A percentile compares a stretch with the other conserved stretches of the same genome.
These are phyloP conservation scores for Ophiostoma pallidulum DNA, from an alignment of 2,329 filamentous ascomycete species.

Conservation along the genomic window DNA sequence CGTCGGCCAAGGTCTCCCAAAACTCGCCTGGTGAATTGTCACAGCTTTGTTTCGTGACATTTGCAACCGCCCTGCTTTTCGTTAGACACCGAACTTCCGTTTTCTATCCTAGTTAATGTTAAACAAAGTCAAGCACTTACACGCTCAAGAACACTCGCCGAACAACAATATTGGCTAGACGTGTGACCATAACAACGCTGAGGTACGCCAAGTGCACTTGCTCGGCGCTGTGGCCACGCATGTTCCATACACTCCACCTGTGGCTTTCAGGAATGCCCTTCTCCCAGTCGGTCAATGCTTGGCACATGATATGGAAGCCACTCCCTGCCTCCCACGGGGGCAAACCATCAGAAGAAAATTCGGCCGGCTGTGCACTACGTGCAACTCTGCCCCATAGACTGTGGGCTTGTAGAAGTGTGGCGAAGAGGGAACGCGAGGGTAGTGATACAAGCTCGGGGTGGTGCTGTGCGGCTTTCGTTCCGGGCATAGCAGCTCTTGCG, in stretches of 20 bases:
- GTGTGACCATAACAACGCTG: conserved; percentile 23
- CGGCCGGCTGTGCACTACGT: conserved; percentile 18
- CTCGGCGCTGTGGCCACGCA: conserved; percentile 26
- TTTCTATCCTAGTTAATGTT: background rate
- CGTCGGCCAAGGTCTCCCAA: background rate
- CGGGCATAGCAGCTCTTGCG: conserved; percentile 24
- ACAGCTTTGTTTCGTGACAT: background rate
- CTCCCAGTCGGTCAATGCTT: conserved; percentile 20
- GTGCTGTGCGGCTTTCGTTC: conserved; percentile 22
- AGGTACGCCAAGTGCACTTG: conserved; percentile 26
- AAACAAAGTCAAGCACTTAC: background rate
- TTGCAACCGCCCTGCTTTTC: background rate
- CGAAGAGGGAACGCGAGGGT: conserved; percentile 25
- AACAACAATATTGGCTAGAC: conserved; percentile 26
- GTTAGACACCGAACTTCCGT: too few species aligned
- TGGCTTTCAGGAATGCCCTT: conserved; percentile 21
- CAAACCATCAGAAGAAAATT: conserved; percentile 5
- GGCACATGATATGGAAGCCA: conserved; percentile 17
- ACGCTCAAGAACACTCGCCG: conserved; percentile 12
- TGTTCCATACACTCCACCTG: conserved; percentile 25
- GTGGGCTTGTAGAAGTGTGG: conserved; percentile 25
- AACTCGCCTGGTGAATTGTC: background rate
- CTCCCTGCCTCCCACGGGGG: conserved; percentile 17
- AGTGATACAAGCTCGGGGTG: conserved; percentile 19
- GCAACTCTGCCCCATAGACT: conserved; percentile 27